Evolutionary conservation across 1,284 basidiomycete species (phyloP).

Genomic region (Tetrapyrgos nigripes): DNA sequence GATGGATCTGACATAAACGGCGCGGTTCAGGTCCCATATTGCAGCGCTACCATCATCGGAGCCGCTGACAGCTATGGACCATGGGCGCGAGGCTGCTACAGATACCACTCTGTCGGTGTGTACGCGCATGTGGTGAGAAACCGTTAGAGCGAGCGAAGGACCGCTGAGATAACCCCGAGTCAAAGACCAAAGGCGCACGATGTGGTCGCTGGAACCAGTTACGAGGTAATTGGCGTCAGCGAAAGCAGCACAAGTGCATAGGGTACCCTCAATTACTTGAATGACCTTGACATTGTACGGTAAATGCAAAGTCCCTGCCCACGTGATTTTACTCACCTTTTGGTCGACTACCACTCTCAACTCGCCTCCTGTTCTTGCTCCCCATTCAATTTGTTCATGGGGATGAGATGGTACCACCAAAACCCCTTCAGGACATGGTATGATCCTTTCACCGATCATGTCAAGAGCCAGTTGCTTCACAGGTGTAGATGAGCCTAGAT

Average conservation of each 20-base stretch:
- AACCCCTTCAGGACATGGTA: conserved; percentile 66
- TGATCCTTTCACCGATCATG: conserved; percentile 62
- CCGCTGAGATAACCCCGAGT: conserved; percentile 36
- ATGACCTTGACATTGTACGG: conserved; percentile 72
- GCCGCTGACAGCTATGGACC: conserved; percentile 88
- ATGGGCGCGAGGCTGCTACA: conserved; percentile 79
- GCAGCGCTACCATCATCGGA: conserved; percentile 86
- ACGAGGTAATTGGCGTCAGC: conserved; percentile 75
- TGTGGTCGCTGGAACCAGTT: conserved; percentile 80
- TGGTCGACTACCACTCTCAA: conserved; percentile 68
- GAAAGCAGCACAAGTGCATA: conserved; percentile 78
- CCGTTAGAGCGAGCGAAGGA: conserved; percentile 37
- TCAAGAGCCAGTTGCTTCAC: conserved; percentile 65
- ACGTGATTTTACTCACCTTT: too few relatives aligned
- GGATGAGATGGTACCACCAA: conserved; percentile 65
- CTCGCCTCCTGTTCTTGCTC: conserved; percentile 46
- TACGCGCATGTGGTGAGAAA: conserved; percentile 80
- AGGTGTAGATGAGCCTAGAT: conserved; percentile 50
- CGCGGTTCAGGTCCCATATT: conserved; percentile 91
- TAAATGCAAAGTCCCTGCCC: conserved; percentile 7
- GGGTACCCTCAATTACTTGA: conserved; percentile 78
- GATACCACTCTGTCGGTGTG: conserved; percentile 75
- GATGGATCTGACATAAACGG: conserved; percentile 78
- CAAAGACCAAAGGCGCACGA: conserved; percentile 82
- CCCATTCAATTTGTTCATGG: conserved; percentile 78